Evolutionary conservation across 495 filamentous ascomycete species (phyloP).

Genomic region (Penicillium chermesinum): DNA sequence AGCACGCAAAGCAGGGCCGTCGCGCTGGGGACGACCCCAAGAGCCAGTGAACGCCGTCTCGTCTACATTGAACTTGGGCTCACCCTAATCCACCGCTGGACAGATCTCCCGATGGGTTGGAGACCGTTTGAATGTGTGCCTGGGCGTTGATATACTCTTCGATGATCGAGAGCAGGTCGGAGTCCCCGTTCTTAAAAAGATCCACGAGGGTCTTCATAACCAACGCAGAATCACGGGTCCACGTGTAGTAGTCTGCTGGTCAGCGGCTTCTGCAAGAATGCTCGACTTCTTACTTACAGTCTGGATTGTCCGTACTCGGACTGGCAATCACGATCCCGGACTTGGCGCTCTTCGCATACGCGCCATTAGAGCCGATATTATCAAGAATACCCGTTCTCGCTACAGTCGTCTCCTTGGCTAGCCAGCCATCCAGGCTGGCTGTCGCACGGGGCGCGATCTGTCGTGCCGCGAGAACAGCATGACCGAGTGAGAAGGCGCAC

Average conservation of each 20-base stretch:
- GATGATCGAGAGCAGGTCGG: constrained; percentile 48
- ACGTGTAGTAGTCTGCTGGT: constrained; percentile 50
- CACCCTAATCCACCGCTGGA: constrained; percentile 49
- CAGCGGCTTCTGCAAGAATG: not conserved
- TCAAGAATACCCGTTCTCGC: constrained; percentile 48
- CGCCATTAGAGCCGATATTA: constrained; percentile 57
- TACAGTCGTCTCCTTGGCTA: constrained; percentile 46
- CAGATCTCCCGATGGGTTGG: constrained; percentile 43
- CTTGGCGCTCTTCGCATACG: constrained; percentile 38
- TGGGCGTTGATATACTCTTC: constrained; percentile 53
- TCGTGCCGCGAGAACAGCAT: too few relatives aligned
- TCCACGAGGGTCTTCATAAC: constrained; percentile 58
- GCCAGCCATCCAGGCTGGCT: constrained; percentile 41
- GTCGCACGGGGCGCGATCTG: not conserved
- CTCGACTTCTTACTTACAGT: not conserved
- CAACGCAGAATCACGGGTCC: constrained; percentile 68
- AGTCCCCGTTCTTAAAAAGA: constrained; percentile 51
- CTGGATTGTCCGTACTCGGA: constrained; percentile 33
- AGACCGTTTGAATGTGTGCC: constrained; percentile 55
- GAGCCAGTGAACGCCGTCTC: constrained; percentile 45
- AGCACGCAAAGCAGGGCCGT: constrained; percentile 50
- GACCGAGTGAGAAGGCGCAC: too few relatives aligned
- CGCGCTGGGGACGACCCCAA: constrained; percentile 61
- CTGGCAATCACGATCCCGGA: constrained; percentile 58
- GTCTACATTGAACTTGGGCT: constrained; percentile 58